Conservation (phyloP, 2,329 filamentous ascomycete species). For the Aspergillus versicolor region DNA sequence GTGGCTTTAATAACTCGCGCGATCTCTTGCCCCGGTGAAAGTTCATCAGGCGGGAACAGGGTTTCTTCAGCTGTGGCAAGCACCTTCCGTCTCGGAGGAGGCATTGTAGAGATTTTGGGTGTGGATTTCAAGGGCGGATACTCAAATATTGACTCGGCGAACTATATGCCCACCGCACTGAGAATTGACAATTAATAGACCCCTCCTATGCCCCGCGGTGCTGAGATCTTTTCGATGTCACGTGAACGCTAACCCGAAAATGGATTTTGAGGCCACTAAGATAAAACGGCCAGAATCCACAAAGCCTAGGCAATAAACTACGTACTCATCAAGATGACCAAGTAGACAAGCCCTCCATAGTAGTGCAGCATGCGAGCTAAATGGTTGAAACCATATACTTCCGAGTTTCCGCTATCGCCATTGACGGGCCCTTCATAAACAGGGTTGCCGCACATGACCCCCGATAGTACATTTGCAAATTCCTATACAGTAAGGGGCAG, state of each 20-base stretch:
- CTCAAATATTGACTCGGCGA: neutral
- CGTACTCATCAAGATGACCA: neutral
- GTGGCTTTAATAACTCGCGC: slow-evolving; percentile 78
- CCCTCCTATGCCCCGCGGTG: neutral
- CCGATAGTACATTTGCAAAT: neutral
- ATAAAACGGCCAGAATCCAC: neutral
- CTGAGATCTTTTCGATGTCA: slow-evolving; percentile 7
- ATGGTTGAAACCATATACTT: neutral
- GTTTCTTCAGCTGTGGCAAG: slow-evolving; percentile 75
- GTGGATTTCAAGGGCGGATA: neutral
- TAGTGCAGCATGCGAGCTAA: neutral
- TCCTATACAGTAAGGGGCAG: slow-evolving; percentile 1
- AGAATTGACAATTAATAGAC: neutral
- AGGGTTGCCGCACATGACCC: neutral
- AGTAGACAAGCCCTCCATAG: neutral
- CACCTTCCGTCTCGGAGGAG: slow-evolving; percentile 72
- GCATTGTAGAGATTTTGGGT: slow-evolving; percentile 53
- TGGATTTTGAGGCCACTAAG: neutral
- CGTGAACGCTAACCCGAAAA: slow-evolving; percentile 6
- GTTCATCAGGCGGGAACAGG: slow-evolving; percentile 57
- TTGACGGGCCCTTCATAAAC: neutral
- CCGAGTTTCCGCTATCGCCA: neutral
- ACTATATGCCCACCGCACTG: neutral
- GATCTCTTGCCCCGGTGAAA: slow-evolving; percentile 59
- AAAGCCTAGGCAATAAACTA: neutral